Conservation (phyloP, 192 early-diverging fungal genomes). For the Rhizophagus clarus region DNA sequence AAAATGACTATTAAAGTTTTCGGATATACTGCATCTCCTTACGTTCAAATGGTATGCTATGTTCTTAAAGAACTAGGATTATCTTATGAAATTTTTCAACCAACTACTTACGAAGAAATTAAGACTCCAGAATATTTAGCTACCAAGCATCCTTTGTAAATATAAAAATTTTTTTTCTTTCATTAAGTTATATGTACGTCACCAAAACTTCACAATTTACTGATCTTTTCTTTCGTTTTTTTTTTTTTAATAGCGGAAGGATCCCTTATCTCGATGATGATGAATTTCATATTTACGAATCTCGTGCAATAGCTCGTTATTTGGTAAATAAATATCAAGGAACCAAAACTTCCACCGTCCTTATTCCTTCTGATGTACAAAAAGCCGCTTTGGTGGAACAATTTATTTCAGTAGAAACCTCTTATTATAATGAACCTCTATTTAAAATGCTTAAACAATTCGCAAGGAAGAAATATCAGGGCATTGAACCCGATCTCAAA, state of each 20-base stretch:
- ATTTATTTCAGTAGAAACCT: constrained; percentile 34
- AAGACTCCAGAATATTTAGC: constrained; percentile 39
- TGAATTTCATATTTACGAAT: constrained; percentile 39
- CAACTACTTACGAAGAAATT: background rate
- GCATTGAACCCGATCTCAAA: constrained; percentile 6
- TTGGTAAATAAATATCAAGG: constrained; percentile 16
- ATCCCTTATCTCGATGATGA: constrained; percentile 46
- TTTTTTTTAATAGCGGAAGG: constrained; percentile 28
- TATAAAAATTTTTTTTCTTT: too few species aligned
- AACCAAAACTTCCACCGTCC: constrained; percentile 12
- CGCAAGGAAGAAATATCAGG: background rate
- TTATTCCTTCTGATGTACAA: constrained; percentile 37
- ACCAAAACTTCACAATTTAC: background rate
- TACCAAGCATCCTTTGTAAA: constrained; percentile 41
- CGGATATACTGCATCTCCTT: constrained; percentile 35
- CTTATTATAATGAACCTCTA: background rate
- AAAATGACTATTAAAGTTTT: constrained; percentile 30
- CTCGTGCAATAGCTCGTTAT: constrained; percentile 46
- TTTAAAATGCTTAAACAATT: background rate
- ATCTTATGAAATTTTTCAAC: constrained; percentile 32
- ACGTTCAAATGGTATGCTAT: constrained; percentile 31
- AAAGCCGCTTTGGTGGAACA: constrained; percentile 39
- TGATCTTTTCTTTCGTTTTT: background rate
- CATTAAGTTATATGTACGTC: background rate
- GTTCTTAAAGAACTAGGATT: constrained; percentile 38